Evolutionary conservation across 2,329 filamentous ascomycete genomes (phyloP), one percentile per base, ranked within the genome.

Genomic region (Cadophora malorum): DNA sequence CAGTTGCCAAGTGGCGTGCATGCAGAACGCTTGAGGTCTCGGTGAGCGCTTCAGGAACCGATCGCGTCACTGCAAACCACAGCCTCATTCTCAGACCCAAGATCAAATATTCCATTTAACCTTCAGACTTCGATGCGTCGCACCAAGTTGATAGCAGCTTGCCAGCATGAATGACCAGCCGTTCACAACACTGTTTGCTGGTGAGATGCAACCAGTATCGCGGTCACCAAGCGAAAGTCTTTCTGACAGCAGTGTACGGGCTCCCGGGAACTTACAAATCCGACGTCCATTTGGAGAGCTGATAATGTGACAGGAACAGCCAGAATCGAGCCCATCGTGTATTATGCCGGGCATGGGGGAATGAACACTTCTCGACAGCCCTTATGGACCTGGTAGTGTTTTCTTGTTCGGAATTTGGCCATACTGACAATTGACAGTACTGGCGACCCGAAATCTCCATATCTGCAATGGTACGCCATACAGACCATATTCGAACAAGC

Each of bases 341-440:
- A 59, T 23, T 60, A 65, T 52, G 55, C 45, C 5, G 63, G 63
- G 9, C 55, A 65, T 38, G 55, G 64, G 4, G 63, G 56, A 9
- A 71, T 72, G 41, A 68, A 68, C 31, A 58, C 16, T 53, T 59
- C 66, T 64, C 64, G 69, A 5, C 63, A 69, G 25, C 41, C 69
- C 5, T 61, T 62, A 10, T 72, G 70, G 70, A 59, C 63, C 19
- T 67, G 62, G 66, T n/a, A n/a, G n/a, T n/a, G n/a, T n/a, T n/a
- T n/a, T n/a, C n/a, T n/a, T n/a, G n/a, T n/a, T n/a, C n/a, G n/a
- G n/a, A n/a, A n/a, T n/a, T n/a, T n/a, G n/a, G n/a, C n/a, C n/a
- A n/a, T n/a, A n/a, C n/a, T n/a, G n/a, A n/a, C n/a, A n/a, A n/a
- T n/a, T n/a, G n/a, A n/a, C n/a, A n/a, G n/a, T n/a, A n/a, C n/a